Evolutionary conservation across 352 stramenopile species (phyloP).

Genomic region (Peronosclerospora sorghi): DNA sequence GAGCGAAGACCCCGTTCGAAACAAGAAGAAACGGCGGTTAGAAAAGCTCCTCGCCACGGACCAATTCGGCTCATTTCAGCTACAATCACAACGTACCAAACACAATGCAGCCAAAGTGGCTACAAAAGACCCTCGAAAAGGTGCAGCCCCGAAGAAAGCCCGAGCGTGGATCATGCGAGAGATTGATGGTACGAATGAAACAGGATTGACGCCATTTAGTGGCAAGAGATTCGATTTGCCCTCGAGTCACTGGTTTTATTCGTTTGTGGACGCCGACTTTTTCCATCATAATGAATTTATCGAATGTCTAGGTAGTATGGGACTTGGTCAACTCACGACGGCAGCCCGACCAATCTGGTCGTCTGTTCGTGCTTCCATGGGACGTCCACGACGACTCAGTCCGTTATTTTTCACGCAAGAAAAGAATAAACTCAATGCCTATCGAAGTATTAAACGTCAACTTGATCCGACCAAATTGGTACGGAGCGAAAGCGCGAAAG

Average conservation of each 20-base stretch:
- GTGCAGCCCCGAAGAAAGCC: too few species aligned
- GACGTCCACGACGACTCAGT: constrained; percentile 54
- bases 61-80: constrained; percentile 23
- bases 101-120: too few species aligned
- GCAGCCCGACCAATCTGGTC: constrained; percentile 63
- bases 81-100: too few species aligned
- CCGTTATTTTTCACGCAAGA: constrained; percentile 53
- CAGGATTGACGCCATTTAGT: too few species aligned
- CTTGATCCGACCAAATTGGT: constrained; percentile 10
- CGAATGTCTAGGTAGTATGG: constrained; percentile 54
- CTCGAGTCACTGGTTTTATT: constrained; percentile 71
- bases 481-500: not conserved
- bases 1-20: not conserved
- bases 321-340: constrained; percentile 42
- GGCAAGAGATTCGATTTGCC: too few species aligned
- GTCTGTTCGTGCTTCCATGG: constrained; percentile 66
- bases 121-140: too few species aligned
- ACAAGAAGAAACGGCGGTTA: constrained; percentile 38
- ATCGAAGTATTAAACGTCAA: constrained; percentile 31
- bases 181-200: too few species aligned
- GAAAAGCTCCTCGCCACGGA: constrained; percentile 27
- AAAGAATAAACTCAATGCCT: constrained; percentile 52
- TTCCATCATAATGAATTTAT: constrained; percentile 73
- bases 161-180: too few species aligned
- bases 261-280: constrained; percentile 50